Evolutionary conservation across 1,284 basidiomycete species (phyloP).

Genomic region (Ustilago lituana): DNA sequence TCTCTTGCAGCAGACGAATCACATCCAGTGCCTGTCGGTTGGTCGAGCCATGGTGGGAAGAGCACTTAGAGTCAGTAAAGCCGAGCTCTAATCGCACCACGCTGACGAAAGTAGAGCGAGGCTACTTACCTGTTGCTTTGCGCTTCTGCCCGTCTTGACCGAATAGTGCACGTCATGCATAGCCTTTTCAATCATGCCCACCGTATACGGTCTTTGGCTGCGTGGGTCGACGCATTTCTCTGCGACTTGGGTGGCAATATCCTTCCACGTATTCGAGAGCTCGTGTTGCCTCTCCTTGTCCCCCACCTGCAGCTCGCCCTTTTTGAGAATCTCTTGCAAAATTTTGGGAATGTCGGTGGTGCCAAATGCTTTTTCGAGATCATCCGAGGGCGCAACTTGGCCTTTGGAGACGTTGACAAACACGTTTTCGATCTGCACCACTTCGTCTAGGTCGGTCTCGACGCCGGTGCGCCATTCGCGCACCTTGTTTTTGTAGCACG

Average conservation of each 20-base stretch:
- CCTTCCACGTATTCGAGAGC: conserved; percentile 81
- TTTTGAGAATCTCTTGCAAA: conserved; percentile 90
- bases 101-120: too few relatives aligned
- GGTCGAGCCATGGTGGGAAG: neutral
- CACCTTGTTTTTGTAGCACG: conserved; percentile 99
- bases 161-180: conserved; percentile 94
- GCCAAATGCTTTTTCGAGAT: conserved; percentile 90
- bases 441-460: conserved; percentile 93
- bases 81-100: too few relatives aligned
- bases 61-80: too few relatives aligned
- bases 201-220: conserved; percentile 88
- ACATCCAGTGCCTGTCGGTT: conserved; percentile 82
- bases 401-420: conserved; percentile 98
- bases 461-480: conserved; percentile 93
- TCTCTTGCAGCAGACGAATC: conserved; percentile 78
- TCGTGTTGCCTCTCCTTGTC: conserved; percentile 96
- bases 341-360: conserved; percentile 79
- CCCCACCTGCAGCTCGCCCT: conserved; percentile 95
- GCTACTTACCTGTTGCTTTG: conserved; percentile 72
- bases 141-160: conserved; percentile 85
- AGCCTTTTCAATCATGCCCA: conserved; percentile 96
- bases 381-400: conserved; percentile 85
- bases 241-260: conserved; percentile 92
- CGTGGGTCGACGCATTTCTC: conserved; percentile 94
- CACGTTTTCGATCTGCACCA: conserved; percentile 94